Conservation (phyloP, 805 yeast genomes). For the Tetrapisispora iriomotensis region DNA sequence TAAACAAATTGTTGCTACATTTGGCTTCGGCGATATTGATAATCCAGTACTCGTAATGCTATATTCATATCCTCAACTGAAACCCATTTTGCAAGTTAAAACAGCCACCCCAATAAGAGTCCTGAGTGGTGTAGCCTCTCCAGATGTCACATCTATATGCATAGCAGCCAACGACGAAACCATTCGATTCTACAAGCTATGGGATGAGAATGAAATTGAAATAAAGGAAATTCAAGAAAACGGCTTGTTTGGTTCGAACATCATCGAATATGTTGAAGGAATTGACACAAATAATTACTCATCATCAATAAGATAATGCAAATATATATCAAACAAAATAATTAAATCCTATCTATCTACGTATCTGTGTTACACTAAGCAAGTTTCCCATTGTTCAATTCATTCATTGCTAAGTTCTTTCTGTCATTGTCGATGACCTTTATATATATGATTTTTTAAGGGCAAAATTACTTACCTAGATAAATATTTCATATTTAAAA, state of each 20-base stretch:
- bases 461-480: not conserved
- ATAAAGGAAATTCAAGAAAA: constrained; percentile 33
- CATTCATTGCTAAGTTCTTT: not conserved
- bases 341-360: not conserved
- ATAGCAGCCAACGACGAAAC: constrained; percentile 75
- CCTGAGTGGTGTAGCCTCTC: constrained; percentile 56
- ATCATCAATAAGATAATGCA: not conserved
- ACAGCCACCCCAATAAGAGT: constrained; percentile 47
- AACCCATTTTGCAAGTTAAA: constrained; percentile 38
- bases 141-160: constrained; percentile 52
- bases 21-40: constrained; percentile 60
- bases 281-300: constrained; percentile 16
- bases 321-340: not conserved
- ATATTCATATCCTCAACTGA: constrained; percentile 60
- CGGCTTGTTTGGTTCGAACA: constrained; percentile 46
- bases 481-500: too few relatives aligned
- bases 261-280: constrained; percentile 53
- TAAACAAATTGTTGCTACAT: constrained; percentile 65
- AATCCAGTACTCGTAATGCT: constrained; percentile 46
- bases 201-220: constrained; percentile 39
- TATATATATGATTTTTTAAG: not conserved
- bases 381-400: not conserved
- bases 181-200: constrained; percentile 60
- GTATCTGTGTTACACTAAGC: not conserved
- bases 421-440: not conserved